phyloP scores from a whole-genome alignment of 495 filamentous ascomycete species.

The Xylaria sp. region DNA sequence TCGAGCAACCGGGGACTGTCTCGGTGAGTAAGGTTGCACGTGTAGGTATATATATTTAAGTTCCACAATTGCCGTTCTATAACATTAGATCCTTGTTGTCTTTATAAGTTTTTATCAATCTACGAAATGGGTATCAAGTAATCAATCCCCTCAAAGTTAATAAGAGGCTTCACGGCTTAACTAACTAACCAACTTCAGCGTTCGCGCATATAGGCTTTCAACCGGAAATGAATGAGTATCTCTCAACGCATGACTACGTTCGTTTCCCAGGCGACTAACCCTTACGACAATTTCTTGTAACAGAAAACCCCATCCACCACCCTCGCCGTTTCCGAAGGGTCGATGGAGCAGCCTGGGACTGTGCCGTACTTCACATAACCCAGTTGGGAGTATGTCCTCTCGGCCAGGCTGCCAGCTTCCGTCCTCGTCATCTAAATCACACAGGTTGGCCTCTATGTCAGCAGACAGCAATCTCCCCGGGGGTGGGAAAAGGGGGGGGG shows the following conservation, averaged over 20 bases:
- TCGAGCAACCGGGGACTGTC: background rate
- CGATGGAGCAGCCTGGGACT: conserved; percentile 44
- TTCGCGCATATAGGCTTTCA: background rate
- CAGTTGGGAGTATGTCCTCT: conserved; percentile 43
- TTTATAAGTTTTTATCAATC: background rate
- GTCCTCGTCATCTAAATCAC: conserved; percentile 40
- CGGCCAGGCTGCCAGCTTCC: conserved; percentile 46
- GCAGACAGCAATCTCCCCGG: background rate
- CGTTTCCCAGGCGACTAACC: too few species aligned
- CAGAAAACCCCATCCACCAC: conserved; percentile 49
- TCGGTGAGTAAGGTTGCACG: background rate
- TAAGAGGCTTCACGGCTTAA: background rate
- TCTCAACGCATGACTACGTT: background rate
- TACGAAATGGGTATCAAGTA: background rate
- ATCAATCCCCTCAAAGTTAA: background rate
- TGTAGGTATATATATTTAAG: background rate
- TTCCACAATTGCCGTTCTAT: background rate
- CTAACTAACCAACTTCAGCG: background rate
- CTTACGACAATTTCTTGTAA: conserved; percentile 44
- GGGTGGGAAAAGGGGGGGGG: background rate
- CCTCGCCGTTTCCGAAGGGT: conserved; percentile 33
- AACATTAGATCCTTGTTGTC: background rate
- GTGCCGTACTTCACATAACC: conserved; percentile 47
- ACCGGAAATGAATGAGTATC: background rate
- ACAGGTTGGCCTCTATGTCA: background rate